Evolutionary conservation across 345 rosid genomes (phyloP), one percentile per base, ranked within the genome.

Genomic region (sweet orange (Citrus sinensis)): DNA sequence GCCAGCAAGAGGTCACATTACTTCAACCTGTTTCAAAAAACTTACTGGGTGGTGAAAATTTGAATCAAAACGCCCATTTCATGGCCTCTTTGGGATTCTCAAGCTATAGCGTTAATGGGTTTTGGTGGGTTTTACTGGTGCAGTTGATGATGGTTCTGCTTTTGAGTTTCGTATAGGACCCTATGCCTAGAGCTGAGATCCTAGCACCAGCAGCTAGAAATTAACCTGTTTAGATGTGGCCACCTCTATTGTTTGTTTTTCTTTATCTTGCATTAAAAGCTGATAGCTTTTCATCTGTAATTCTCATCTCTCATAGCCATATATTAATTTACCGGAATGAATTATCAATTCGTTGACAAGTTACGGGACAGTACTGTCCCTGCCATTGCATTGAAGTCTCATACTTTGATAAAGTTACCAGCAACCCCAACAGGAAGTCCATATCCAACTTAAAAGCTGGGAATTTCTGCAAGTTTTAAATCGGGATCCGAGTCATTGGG

Each of bases 61-160:
- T 27, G 73, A 78, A 76, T 70, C 84, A 69, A 73, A 82, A 76
- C 77, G 77, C 87, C 60, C 29, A 67, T 83, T 79, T 69, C 25
- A 29, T 77, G 59, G 73, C 70, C 30, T 85, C 91, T 70, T 77
- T 67, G 85, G 90, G 91, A 83, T 85, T 68, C 79, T 78, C 90
- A 78, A 86, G 79, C 79, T n/a, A 70, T 30, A 71, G 62, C 14
- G 39, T 62, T 67, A 58, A 62, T 79, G 88, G 76, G 67, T 74
- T 82, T 56, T 29, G 70, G 70, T 71, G 55, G 75, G 67, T 83
- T 70, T 59, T 83, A 25, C 24, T 71, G 61, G 72, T 82, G 30
- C 62, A 79, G 11, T 5, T 75, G 22, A 67, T 67, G 70, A 46
- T 75, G 65, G 77, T 72, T 68, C 79, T 80, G 13, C n/a, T 84